Conservation (phyloP, 768 basidiomycete species). For the Boletales sp. region DNA sequence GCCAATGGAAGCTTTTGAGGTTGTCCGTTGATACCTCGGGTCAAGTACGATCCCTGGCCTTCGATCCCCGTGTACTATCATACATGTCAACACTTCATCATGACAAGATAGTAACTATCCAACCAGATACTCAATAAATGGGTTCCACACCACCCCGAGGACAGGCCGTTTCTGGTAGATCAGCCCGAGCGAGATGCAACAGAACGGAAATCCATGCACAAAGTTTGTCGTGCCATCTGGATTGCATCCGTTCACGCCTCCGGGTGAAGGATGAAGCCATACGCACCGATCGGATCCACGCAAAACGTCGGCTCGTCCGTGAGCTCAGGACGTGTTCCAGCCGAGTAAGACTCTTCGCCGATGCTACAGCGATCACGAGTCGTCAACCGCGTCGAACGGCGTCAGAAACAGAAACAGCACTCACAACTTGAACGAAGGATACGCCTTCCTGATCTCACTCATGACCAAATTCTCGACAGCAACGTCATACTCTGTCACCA, state of each 20-base stretch:
- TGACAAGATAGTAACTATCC: background rate
- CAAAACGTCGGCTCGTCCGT: constrained; percentile 94
- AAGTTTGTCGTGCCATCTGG: constrained; percentile 89
- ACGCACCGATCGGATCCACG: constrained; percentile 87
- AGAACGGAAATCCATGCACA: constrained; percentile 81
- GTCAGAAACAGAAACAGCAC: constrained; percentile 26
- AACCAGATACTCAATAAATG: constrained; percentile 83
- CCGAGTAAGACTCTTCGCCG: constrained; percentile 89
- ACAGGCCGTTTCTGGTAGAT: constrained; percentile 79
- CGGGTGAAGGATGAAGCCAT: background rate
- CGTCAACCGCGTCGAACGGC: background rate
- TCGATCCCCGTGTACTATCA: constrained; percentile 71
- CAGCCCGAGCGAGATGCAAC: constrained; percentile 88
- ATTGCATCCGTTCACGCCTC: background rate
- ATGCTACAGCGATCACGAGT: constrained; percentile 48
- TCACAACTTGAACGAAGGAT: constrained; percentile 82
- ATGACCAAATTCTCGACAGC: constrained; percentile 85
- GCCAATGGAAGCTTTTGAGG: constrained; percentile 65
- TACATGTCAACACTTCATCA: background rate
- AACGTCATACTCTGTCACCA: constrained; percentile 94
- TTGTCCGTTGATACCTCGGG: constrained; percentile 37
- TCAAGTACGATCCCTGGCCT: constrained; percentile 78
- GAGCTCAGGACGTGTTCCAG: constrained; percentile 63
- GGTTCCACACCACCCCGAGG: constrained; percentile 91
- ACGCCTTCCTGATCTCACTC: constrained; percentile 56